Evolutionary conservation across 1,139 yeast species (phyloP).

Genomic region (Blastobotrys indianensis): DNA sequence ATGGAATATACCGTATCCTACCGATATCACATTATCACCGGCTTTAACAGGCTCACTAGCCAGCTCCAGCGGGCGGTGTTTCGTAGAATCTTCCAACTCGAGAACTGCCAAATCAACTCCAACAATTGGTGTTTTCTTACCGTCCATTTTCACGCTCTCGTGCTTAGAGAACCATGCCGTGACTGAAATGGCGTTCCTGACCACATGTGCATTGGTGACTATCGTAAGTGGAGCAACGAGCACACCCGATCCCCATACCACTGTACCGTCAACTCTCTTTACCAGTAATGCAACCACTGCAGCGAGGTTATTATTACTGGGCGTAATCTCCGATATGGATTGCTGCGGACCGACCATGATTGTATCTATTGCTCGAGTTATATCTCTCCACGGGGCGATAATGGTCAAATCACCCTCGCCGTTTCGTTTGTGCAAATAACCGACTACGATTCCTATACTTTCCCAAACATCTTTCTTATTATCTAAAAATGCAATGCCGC

Average conservation of each 20-base stretch:
- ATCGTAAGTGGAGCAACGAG: conserved; percentile 33
- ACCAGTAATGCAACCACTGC: conserved; percentile 25
- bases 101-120: conserved; percentile 36
- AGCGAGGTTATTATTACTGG: not conserved
- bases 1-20: conserved; percentile 55
- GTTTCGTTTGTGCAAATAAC: conserved; percentile 44
- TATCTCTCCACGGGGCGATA: conserved; percentile 44
- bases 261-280: conserved; percentile 19
- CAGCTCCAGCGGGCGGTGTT: conserved; percentile 4
- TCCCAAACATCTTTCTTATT: conserved; percentile 5
- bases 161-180: conserved; percentile 26
- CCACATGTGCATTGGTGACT: conserved; percentile 44
- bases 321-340: not conserved
- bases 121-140: conserved; percentile 28
- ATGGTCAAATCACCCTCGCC: conserved; percentile 59
- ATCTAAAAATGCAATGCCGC: conserved; percentile 43
- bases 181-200: conserved; percentile 24
- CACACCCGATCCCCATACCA: conserved; percentile 46
- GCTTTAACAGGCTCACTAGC: conserved; percentile 9
- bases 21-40: conserved; percentile 42
- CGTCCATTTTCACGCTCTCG: conserved; percentile 5
- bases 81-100: conserved; percentile 14
- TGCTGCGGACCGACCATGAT: not conserved
- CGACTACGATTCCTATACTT: conserved; percentile 47
- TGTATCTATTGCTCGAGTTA: not conserved